These are phyloP conservation scores for Phytomonas francai DNA, from an alignment of 208 protist species.

Conservation along the genomic window DNA sequence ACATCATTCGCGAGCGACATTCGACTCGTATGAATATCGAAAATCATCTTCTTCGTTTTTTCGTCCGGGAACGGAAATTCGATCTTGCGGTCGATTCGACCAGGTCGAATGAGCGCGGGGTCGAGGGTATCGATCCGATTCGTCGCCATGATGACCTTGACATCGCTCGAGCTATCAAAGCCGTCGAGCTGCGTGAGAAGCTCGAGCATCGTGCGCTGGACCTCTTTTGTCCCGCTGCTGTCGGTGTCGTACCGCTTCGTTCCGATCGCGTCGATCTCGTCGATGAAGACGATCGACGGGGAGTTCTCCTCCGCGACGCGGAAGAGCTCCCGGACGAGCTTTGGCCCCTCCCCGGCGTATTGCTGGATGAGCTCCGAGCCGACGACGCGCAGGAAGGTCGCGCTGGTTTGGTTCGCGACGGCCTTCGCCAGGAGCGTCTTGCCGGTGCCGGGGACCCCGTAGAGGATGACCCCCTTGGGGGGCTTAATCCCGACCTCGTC, in stretches of 20 bases:
- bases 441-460: constrained; percentile 98
- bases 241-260: constrained; percentile 98
- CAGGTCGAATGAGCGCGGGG: constrained; percentile 99
- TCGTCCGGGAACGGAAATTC: constrained; percentile 99
- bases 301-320: constrained; percentile 97
- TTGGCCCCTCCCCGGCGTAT: constrained; percentile 99
- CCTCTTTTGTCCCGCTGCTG: constrained; percentile 98
- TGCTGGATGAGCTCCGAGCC: constrained; percentile 99
- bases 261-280: constrained; percentile 99
- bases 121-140: constrained; percentile 99
- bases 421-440: constrained; percentile 99
- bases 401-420: constrained; percentile 98
- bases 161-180: constrained; percentile 98
- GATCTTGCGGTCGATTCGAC: constrained; percentile 99
- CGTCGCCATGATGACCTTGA: constrained; percentile 99
- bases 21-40: constrained; percentile 99
- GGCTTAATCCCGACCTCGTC: constrained; percentile 99
- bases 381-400: constrained; percentile 99
- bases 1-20: constrained; percentile 99
- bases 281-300: constrained; percentile 99
- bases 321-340: constrained; percentile 99
- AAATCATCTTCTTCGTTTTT: constrained; percentile 98
- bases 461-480: constrained; percentile 99
- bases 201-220: constrained; percentile 99
- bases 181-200: constrained; percentile 99